Base-by-base conservation (phyloP, 192 early-diverging fungal species). In the Rhizophagus sp. region DNA sequence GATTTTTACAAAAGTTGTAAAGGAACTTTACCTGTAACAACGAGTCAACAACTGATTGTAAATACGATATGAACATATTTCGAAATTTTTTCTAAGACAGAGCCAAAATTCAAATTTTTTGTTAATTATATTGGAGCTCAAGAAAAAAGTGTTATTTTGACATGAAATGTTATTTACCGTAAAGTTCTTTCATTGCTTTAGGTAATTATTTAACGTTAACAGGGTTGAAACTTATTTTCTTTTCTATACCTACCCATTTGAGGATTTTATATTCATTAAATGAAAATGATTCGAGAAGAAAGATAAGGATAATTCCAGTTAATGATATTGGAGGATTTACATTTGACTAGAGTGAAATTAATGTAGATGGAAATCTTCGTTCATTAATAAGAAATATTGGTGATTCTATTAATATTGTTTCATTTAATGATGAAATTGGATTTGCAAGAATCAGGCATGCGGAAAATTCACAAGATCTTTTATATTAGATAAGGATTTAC, bases 261-360 rank as follows among this genome's bases (percentile, higher is more conserved):
- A 78, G 88, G 22, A 84, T 80, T 9, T 80, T 78, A 50, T 34
- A 70, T 17, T 65, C 78, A 9, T 49, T 69, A 44, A 81, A 72
- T 50, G 70, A 78, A 10, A 30, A 62, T 30, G 39, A 75, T 3
- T 17, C 66, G 2, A 75, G 80, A 7, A 82, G 85, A 13, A 92
- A 94, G 75, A 82, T 93, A 4, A 93, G 93, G 93, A 83, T 94
- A 63, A 80, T 91, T 1, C 86, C 90, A 41, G 80, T 85, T 36
- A 89, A 91, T 44, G 44, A 77, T 12, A 36, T 83, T 6, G 92
- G 92, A 11, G 87, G 89, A 69, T 79, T 94, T 72, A 90, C 91
- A 0, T 94, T 94, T 76, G 82, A 87, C n/a, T n/a, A n/a, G 12
- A 85, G 88, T 24, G 69, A 80, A 2, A 70, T 93, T 30, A 64